Base-by-base conservation (phyloP, 805 yeast genomes). In the Metschnikowia cerradonensis region DNA sequence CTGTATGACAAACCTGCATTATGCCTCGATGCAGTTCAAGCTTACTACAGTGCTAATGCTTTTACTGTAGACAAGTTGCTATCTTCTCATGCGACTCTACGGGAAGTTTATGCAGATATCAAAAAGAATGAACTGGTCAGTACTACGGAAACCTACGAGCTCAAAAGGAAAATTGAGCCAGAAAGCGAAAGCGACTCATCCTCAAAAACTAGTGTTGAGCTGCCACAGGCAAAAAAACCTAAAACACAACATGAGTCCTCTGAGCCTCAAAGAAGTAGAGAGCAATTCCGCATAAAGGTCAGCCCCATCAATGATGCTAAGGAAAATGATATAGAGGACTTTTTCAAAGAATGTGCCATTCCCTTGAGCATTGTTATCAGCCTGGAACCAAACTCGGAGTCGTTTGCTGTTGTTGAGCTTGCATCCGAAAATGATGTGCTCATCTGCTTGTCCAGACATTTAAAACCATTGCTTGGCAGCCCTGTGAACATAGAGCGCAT, bases 261-360 rank as follows among this genome's bases (percentile, higher is more conserved):
- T 13, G 56, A 52, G 37, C 45, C 61, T 45, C 40, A 59, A 8
- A 70, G 88, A 56, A 79, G 81, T 49, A 66, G 95, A 59, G 95
- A 88, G 64, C 67, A 77, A 23, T 70, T 74, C 14, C 74, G 87
- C 0, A 76, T 87, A 0, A 65, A 81, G n/a, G 82, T 86, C 0
- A 62, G 67, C 1, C 74, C 79, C 37, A 56, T 87, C 2, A 78
- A 85, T 0, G 61, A 65, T 6, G 62, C 67, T 2, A 67, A 73
- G 8, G 79, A 79, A 46, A 51, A 57, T 2, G 70, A 72, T 3
- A 45, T 86, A 0, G 48, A 55, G 2, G 57, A 60, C 1, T 75
- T 79, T 47, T 85, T 88, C 60, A 52, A 64, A 36, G 86, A 80
- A 26, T 88, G 91, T 66, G 95, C 94, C 1, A 60, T 53, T 0